Evolutionary conservation across 106 monocot genomes (phyloP), one percentile per base, ranked within the genome.

Genomic region (Acorus calamus): DNA sequence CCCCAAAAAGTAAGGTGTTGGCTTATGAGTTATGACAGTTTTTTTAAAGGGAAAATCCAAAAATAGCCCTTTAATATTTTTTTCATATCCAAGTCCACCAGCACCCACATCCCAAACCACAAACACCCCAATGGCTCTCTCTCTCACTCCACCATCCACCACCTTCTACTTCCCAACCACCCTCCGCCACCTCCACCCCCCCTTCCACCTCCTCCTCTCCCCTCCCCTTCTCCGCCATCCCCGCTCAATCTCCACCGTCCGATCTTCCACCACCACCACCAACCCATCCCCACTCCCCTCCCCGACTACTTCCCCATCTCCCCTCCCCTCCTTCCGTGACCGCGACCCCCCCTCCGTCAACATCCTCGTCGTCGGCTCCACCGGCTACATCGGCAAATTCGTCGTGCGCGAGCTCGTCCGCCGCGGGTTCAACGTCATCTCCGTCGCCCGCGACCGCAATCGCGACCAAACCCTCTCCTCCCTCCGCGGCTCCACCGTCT

Each of bases 321-420:
- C 61, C 11, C 4, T 69, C 12, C 8, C 53, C 4, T 69, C 85
- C 56, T 82, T 86, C 61, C 59, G 81, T 2, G 10, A 58, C 53
- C 75, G 54, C 42, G 49, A 76, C 14, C 83, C 83, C 4, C 13
- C 55, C 3, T 72, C 77, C 60, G 49, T 82, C 70, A 90, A 65
- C 58, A 71, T 90, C 42, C 76, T 94, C 43, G 86, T 90, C 45
- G 72, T 74, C 61, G 94, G 94, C 55, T 69, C 89, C 58, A 94
- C 94, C 11, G 94, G 89, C 57, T 90, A 94, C 79, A 94, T 94
- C 61, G 89, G 94, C 46, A 76, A 67, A 9, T 89, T 78, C 77
- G 90, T 94, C 53, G 89, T 90, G 57, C 73, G 77, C 45, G 94
- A 94, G 84, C 89, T 94, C 49, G 57, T 67, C 69, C 46, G 68